Evolutionary conservation across 345 rosid species (phyloP).

Genomic region (Hypericum androsaemum): DNA sequence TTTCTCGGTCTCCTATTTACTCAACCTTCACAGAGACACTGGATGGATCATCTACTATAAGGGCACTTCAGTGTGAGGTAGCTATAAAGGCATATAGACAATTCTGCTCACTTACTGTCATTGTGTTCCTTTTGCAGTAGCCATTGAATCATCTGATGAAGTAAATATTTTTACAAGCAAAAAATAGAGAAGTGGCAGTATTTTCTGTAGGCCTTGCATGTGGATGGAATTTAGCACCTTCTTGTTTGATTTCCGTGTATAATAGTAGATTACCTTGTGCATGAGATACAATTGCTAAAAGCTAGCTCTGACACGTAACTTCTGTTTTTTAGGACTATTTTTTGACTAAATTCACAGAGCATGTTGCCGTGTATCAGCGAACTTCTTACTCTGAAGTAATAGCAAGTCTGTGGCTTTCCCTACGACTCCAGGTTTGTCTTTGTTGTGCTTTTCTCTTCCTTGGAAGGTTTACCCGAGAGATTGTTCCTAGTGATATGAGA

Average conservation of each 20-base stretch:
- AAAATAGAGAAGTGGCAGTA: no score
- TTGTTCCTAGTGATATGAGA: no score
- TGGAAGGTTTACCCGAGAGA: no score
- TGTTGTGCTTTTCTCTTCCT: neutral
- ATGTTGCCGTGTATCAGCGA: slow-evolving; percentile 55
- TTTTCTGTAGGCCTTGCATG: no score
- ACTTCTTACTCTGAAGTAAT: slow-evolving; percentile 71
- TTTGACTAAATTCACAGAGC: slow-evolving; percentile 46
- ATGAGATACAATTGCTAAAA: no score
- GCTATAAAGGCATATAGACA: slow-evolving; percentile 11
- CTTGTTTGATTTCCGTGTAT: no score
- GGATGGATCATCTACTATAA: slow-evolving; percentile 83
- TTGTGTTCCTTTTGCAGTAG: no score
- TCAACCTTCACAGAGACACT: slow-evolving; percentile 83
- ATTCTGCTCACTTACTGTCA: no score
- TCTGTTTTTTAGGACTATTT: slow-evolving; percentile 42
- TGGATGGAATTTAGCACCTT: no score
- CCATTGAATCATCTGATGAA: no score
- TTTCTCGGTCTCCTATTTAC: slow-evolving; percentile 89
- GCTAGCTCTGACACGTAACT: slow-evolving; percentile 5
- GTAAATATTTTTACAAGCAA: no score
- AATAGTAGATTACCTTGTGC: no score
- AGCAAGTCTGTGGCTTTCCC: slow-evolving; percentile 93
- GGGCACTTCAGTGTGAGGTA: slow-evolving; percentile 83
- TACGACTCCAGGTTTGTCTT: slow-evolving; percentile 80